phyloP scores from a whole-genome alignment of 1,284 basidiomycete species.

The Papiliotrema nemorosa region DNA sequence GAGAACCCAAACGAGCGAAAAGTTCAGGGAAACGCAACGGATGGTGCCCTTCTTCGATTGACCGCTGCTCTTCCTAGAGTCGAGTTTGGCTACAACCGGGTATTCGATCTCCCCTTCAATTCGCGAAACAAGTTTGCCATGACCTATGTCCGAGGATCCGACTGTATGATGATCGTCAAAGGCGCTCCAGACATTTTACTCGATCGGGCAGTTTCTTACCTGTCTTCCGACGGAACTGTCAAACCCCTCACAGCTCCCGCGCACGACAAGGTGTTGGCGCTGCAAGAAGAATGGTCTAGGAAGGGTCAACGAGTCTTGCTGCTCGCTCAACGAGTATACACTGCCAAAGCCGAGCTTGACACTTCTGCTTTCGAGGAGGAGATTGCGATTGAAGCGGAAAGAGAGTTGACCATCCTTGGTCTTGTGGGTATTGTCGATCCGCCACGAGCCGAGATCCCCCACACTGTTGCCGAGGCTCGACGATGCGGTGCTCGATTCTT shows the following conservation, averaged over 20 bases:
- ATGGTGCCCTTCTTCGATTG: constrained; percentile 58
- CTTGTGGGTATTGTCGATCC: constrained; percentile 61
- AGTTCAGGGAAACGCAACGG: constrained; percentile 60
- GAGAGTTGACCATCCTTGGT: constrained; percentile 56
- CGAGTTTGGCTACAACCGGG: constrained; percentile 3
- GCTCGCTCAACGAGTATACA: constrained; percentile 4
- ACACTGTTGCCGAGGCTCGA: constrained; percentile 53
- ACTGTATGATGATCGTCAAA: constrained; percentile 24
- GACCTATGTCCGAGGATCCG: constrained; percentile 20
- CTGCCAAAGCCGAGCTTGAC: neutral
- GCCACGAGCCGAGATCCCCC: constrained; percentile 56
- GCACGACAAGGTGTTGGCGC: constrained; percentile 27
- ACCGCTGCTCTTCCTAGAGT: constrained; percentile 48
- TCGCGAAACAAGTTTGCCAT: constrained; percentile 62
- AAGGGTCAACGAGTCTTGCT: constrained; percentile 55
- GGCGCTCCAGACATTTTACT: constrained; percentile 58
- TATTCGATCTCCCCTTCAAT: constrained; percentile 55
- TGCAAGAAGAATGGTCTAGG: constrained; percentile 55
- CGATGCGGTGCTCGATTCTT: constrained; percentile 59
- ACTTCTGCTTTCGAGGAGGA: constrained; percentile 2
- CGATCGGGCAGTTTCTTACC: constrained; percentile 46
- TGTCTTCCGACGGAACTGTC: constrained; percentile 44
- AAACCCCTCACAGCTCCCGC: constrained; percentile 35
- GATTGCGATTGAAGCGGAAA: neutral
- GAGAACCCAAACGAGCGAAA: constrained; percentile 49